Evolutionary conservation across 2,329 filamentous ascomycete genomes (phyloP), one percentile per base, ranked within the genome.

Genomic region (Nemania sp.): DNA sequence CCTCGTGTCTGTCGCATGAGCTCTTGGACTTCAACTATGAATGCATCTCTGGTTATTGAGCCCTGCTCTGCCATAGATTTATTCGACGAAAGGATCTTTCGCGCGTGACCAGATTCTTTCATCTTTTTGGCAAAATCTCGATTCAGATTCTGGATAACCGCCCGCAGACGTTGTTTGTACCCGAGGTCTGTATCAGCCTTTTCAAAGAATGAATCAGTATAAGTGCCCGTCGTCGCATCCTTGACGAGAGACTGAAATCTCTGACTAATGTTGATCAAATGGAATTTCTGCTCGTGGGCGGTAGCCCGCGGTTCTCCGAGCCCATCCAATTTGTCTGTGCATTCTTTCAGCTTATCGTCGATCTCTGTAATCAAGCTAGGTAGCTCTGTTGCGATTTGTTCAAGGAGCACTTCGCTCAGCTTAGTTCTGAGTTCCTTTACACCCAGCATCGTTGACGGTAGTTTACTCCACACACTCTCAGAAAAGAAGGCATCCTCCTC

Each of bases 81-180:
- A 45, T n/a, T 64, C 10, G 54, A 32, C 8, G 51, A n/a, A 10
- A 15, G 1, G 13, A 47, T 68, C 10, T n/a, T 26, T 43, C 53
- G 43, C 18, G 51, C 47, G n/a, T 51, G 81, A 0, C 88, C 87
- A 0, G 73, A 64, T 0, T 72, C 54, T 0, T 74, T 72, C 77
- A 89, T 84, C 1, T 78, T 62, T 0, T 79, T 69, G 0, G 83
- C 79, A 69, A 90, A 90, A 0, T 79, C 75, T 0, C 76, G 64
- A 53, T 86, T 83, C 1, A 82, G 74, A 41, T 85, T 82, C 61
- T 89, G 87, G 1, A 89, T 78, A 0, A 85, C 79, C 0, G 88
- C 87, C 0, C 88, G 82, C 3, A 91, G 78, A 0, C 87, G 82
- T 43, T 80, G 83, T 0, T 74, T 54, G 35, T 82, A 82, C 1